Conservation (phyloP, 495 filamentous ascomycete genomes). For the Penicillium flavigenum region DNA sequence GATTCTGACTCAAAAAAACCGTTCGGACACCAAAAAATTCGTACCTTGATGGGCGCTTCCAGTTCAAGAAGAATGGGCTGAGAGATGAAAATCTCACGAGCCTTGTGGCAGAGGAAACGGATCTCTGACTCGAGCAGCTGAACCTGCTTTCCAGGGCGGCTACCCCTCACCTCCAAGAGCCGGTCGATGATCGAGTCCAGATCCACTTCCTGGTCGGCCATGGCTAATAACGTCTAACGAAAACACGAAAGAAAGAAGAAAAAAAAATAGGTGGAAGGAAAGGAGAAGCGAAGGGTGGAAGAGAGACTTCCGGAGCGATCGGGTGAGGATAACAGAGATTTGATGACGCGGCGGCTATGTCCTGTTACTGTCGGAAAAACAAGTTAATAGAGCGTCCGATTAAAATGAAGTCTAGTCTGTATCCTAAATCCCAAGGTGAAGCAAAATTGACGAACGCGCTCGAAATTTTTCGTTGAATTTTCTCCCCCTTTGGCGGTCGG, state of each 20-base stretch:
- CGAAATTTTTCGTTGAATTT: constrained; percentile 18
- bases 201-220: constrained; percentile 99
- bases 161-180: constrained; percentile 95
- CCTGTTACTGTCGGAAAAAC: constrained; percentile 25
- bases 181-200: constrained; percentile 99
- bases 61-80: constrained; percentile 97
- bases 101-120: constrained; percentile 96
- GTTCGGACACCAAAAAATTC: constrained; percentile 23
- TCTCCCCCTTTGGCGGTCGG: constrained; percentile 9
- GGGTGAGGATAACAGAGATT: constrained; percentile 27
- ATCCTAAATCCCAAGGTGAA: constrained; percentile 15
- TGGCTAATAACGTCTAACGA: constrained; percentile 49
- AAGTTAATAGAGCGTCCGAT: constrained; percentile 19
- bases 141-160: constrained; percentile 96
- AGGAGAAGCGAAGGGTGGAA: constrained; percentile 32
- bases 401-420: constrained; percentile 16
- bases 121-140: constrained; percentile 97
- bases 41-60: constrained; percentile 98
- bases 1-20: background rate
- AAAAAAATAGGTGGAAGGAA: constrained; percentile 26
- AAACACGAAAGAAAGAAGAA: constrained; percentile 26
- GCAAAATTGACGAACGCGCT: constrained; percentile 33
- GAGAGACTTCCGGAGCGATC: constrained; percentile 36
- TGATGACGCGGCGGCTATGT: constrained; percentile 43
- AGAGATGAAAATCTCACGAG: constrained; percentile 98